phyloP scores from a whole-genome alignment of 768 basidiomycete species.

The Termitomyces sp. region DNA sequence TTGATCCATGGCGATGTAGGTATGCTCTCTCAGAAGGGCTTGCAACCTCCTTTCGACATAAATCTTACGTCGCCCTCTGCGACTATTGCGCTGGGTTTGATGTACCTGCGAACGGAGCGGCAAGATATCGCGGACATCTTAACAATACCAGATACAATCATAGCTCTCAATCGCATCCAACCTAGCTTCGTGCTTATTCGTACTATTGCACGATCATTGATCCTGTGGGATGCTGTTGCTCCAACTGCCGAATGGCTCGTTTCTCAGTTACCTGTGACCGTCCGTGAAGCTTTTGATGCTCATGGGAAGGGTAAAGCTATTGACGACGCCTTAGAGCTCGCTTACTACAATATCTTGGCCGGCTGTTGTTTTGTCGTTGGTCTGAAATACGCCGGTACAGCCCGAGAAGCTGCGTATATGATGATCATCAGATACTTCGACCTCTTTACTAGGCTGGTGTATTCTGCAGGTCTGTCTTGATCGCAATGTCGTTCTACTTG shows the following conservation, averaged over 20 bases:
- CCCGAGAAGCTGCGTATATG: constrained; percentile 81
- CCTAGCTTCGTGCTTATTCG: constrained; percentile 84
- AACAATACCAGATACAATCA: constrained; percentile 73
- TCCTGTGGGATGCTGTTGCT: constrained; percentile 80
- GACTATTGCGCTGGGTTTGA: constrained; percentile 82
- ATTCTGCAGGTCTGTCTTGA: constrained; percentile 52
- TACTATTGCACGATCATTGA: constrained; percentile 68
- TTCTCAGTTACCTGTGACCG: constrained; percentile 62
- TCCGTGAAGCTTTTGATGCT: constrained; percentile 55
- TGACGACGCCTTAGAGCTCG: constrained; percentile 77
- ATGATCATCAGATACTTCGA: constrained; percentile 82
- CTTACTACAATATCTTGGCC: constrained; percentile 87
- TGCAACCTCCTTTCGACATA: constrained; percentile 61
- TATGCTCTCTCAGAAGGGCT: constrained; percentile 28
- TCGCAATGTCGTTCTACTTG: neutral
- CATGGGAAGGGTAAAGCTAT: constrained; percentile 42
- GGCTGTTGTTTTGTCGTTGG: constrained; percentile 91
- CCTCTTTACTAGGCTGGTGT: constrained; percentile 65
- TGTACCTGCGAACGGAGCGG: constrained; percentile 85
- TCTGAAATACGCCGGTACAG: constrained; percentile 92
- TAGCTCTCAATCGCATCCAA: constrained; percentile 79
- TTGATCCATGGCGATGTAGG: constrained; percentile 72
- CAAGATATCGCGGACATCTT: constrained; percentile 85
- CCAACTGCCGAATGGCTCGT: constrained; percentile 73
- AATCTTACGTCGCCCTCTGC: constrained; percentile 92